Evolutionary conservation across 2,329 filamentous ascomycete genomes (phyloP).

Genomic region (Claviceps pusilla): DNA sequence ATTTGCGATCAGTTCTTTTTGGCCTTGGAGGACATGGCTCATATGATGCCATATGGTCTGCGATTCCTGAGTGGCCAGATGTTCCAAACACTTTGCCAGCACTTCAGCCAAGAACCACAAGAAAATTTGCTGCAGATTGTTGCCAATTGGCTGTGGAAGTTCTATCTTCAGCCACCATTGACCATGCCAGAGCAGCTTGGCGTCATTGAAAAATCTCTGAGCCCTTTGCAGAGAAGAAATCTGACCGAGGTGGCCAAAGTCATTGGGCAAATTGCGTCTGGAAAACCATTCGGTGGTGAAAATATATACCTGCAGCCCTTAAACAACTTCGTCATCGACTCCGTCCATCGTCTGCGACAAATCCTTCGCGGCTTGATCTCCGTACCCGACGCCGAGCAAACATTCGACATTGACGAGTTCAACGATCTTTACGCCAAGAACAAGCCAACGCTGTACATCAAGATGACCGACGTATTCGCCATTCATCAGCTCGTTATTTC

Average conservation of each 20-base stretch:
- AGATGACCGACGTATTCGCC: constrained; percentile 92
- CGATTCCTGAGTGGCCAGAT: constrained; percentile 78
- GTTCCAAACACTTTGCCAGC: constrained; percentile 60
- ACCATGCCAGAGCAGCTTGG: constrained; percentile 85
- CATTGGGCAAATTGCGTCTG: constrained; percentile 73
- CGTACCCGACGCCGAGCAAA: constrained; percentile 72
- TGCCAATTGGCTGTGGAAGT: constrained; percentile 84
- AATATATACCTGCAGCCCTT: constrained; percentile 92
- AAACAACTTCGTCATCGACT: constrained; percentile 79
- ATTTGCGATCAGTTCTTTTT: constrained; percentile 84
- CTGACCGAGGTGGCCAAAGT: constrained; percentile 83
- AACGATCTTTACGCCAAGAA: constrained; percentile 94
- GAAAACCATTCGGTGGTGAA: constrained; percentile 79
- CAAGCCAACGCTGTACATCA: constrained; percentile 97
- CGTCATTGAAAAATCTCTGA: constrained; percentile 76
- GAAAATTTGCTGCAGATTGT: constrained; percentile 69
- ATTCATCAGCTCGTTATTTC: constrained; percentile 78
- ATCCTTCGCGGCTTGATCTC: constrained; percentile 67
- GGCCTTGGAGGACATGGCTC: constrained; percentile 65
- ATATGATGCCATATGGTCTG: constrained; percentile 83
- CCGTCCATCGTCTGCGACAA: constrained; percentile 61
- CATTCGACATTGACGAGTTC: constrained; percentile 97
- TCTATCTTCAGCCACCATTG: constrained; percentile 81
- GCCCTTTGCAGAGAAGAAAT: constrained; percentile 86
- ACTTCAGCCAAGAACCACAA: constrained; percentile 67